These are phyloP conservation scores for Plasmodium billcollinsi DNA, from an alignment of 169 alveolate genomes.

Conservation along the genomic window DNA sequence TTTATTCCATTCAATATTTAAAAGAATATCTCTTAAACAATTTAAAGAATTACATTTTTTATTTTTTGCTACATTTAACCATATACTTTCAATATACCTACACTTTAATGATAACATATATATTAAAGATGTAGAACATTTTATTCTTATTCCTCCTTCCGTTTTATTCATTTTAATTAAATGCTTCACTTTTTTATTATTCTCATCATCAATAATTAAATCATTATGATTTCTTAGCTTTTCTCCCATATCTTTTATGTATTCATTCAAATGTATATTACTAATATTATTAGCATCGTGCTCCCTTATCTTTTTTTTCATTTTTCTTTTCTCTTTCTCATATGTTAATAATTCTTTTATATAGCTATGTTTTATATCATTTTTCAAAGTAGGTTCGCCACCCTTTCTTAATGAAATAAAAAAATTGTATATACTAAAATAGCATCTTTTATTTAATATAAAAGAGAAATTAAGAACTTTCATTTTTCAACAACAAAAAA, in stretches of 20 bases:
- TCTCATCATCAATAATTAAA: too few relatives aligned
- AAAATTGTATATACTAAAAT: slow-evolving; percentile 45
- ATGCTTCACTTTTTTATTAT: slow-evolving; percentile 49
- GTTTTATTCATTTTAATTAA: slow-evolving; percentile 51
- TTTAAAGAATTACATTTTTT: slow-evolving; percentile 31
- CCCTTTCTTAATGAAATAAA: slow-evolving; percentile 64
- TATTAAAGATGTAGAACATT: slow-evolving; percentile 54
- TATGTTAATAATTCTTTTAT: slow-evolving; percentile 26
- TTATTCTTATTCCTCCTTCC: slow-evolving; percentile 60
- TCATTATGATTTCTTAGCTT: too few relatives aligned
- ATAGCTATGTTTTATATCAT: slow-evolving; percentile 57
- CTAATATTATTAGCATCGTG: not conserved
- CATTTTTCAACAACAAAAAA: slow-evolving; percentile 12
- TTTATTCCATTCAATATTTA: slow-evolving; percentile 35
- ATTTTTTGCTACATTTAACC: slow-evolving; percentile 63
- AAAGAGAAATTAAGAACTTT: not conserved
- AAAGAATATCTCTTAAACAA: slow-evolving; percentile 17
- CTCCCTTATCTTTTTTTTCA: not conserved
- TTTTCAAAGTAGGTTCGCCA: slow-evolving; percentile 40
- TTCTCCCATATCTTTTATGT: too few relatives aligned
- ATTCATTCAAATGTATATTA: too few relatives aligned
- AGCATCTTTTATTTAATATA: slow-evolving; percentile 8
- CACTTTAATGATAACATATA: slow-evolving; percentile 63
- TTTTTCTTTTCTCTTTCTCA: slow-evolving; percentile 30
- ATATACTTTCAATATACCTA: slow-evolving; percentile 69